Evolutionary conservation across 1,284 basidiomycete genomes (phyloP), one percentile per base, ranked within the genome.

Genomic region (Tremellales sp.): DNA sequence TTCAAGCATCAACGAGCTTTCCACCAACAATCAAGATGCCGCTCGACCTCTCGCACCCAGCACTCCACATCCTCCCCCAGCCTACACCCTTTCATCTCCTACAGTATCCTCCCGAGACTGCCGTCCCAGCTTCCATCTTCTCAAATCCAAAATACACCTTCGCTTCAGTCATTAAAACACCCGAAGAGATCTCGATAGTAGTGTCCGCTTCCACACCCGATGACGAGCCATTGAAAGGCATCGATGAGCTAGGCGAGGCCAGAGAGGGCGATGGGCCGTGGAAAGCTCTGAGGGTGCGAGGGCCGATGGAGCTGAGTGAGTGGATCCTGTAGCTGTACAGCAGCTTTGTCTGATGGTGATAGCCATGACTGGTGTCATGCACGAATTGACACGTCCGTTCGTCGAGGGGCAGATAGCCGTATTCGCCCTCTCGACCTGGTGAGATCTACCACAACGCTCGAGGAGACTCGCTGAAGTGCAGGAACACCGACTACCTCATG

Each of bases 361-460:
- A 55, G 53, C 39, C 12, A 80, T 86, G 51, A 82, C 79, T 10
- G 83, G 83, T 2, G 78, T 84, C 15, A 68, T 86, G 54, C 76
- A 79, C 40, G 77, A 78, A 39, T 76, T 86, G 41, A 77, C 81
- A 1, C 72, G 73, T 17, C 81, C 83, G 11, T 68, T 86, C 41
- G 81, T 81, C 65, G 64, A 71, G 17, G 80, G 79, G 5, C 69
- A 72, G 39, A 73, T 86, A 1, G 78, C 79, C 1, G 77, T 87
- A 4, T 86, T 84, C 63, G 81, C 79, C 10, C 55, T 84, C 24
- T 85, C 84, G 10, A 86, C 85, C n/a, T 87, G 82, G 84, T 84
- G 57, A 57, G 76, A 64, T 26, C 13, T 37, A 25, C 36, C 25
- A 42, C 27, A 13, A 21, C 22, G 19, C 12, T 11, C 11, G n/a